Evolutionary conservation across 2,329 filamentous ascomycete genomes (phyloP), one percentile per base, ranked within the genome.

Genomic region (Cladosporium sphaerospermum): DNA sequence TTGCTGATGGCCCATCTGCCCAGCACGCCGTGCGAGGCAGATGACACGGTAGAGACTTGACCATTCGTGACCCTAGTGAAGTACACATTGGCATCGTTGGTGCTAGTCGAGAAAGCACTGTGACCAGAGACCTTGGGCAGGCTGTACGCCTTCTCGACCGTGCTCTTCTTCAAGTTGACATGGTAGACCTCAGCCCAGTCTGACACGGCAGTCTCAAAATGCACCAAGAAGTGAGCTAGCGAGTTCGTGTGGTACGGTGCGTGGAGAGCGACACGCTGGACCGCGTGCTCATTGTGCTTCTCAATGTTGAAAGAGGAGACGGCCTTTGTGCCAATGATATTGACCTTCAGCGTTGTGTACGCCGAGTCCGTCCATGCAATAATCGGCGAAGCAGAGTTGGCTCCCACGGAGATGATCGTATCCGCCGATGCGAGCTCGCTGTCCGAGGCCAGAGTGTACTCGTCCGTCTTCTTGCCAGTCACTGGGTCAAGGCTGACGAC

Each of bases 181-280:
- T 95, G 89, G 65, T 86, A 96, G 31, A 97, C 85, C 57, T 95
- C 86, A 3, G 86, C 92, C 75, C 87, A 89, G 65, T 91, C 88
- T 14, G 83, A 83, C 2, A 75, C 75, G 34, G 76, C 76, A 0
- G 88, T 88, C 61, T 84, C 78, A 61, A 83, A 89, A 61, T 96
- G 88, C 4, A 96, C 86, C 32, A 96, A 74, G 73, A 96, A 95
- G 72, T 95, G 89, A 36, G 89, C 78, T 43, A 83, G 77, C 3
- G 88, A 85, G 64, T 87, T 86, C 31, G 82, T 72, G 52, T 85
- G 77, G 59, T 84, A 83, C 13, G 89, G 86, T 1, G 88, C 87
- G 64, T 95, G 88, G 18, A 96, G 75, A 2, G 72, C 69, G 43
- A 87, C 74, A 16, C 75, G 73, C 52, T 83, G 76, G 3, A 77